These are phyloP conservation scores for Gynandropsis gynandra DNA, from an alignment of 345 rosid genomes.

Conservation along the genomic window DNA sequence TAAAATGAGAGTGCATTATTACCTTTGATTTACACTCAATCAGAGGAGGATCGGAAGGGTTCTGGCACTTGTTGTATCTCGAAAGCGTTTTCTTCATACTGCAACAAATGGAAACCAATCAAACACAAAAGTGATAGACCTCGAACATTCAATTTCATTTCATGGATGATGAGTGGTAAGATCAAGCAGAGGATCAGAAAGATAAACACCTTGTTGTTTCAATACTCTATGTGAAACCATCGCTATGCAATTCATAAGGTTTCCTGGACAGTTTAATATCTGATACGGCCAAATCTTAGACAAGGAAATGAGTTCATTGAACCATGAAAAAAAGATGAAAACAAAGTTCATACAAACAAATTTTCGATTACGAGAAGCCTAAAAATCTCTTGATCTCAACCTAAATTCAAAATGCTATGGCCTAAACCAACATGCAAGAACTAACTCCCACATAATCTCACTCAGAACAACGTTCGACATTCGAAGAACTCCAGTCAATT, in stretches of 20 bases:
- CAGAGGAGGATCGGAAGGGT: slow-evolving; percentile 38
- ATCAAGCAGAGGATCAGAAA: too few species aligned
- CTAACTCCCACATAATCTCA: not conserved
- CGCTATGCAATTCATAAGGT: too few species aligned
- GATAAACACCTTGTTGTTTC: too few species aligned
- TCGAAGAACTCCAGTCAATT: not conserved
- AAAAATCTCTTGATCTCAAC: not conserved
- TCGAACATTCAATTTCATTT: not conserved
- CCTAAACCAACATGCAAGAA: slow-evolving; percentile 23
- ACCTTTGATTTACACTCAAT: slow-evolving; percentile 54
- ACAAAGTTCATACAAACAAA: not conserved
- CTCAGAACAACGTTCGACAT: not conserved
- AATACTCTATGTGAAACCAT: too few species aligned
- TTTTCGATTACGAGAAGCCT: slow-evolving; percentile 1
- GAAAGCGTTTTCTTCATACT: slow-evolving; percentile 74
- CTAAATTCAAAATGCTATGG: slow-evolving; percentile 10
- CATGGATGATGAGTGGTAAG: too few species aligned
- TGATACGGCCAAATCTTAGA: not conserved
- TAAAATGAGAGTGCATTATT: slow-evolving; percentile 9
- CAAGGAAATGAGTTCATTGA: not conserved
- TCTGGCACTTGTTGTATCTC: slow-evolving; percentile 54
- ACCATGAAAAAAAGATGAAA: not conserved
- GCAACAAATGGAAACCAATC: slow-evolving; percentile 15
- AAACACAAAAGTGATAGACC: not conserved
- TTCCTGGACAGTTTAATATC: not conserved